phyloP scores from a whole-genome alignment of 2,329 filamentous ascomycete genomes.

The Lizonia empirigonia region DNA sequence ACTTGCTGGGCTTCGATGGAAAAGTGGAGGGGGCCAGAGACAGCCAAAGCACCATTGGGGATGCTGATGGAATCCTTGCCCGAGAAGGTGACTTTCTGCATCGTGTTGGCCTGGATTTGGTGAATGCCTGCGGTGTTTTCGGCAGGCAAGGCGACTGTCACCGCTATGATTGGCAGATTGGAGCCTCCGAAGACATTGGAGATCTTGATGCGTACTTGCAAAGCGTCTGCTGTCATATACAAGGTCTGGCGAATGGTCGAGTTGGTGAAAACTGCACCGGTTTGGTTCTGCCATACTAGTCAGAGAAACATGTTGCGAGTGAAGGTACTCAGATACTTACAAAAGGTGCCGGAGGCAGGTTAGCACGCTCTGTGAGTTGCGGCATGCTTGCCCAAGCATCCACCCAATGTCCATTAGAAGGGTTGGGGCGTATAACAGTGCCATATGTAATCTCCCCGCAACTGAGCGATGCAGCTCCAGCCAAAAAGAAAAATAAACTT shows the following conservation, averaged over 20 bases:
- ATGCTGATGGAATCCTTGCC: conserved; percentile 58
- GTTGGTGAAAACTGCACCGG: conserved; percentile 62
- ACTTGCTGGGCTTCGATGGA: conserved; percentile 57
- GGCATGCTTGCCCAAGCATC: conserved; percentile 71
- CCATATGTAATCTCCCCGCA: background rate
- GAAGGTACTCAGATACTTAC: conserved; percentile 20
- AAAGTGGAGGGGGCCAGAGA: conserved; percentile 67
- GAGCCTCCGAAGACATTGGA: conserved; percentile 69
- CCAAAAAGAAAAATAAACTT: conserved; percentile 2
- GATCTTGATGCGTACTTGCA: conserved; percentile 65
- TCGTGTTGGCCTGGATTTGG: conserved; percentile 58
- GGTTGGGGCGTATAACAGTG: conserved; percentile 12
- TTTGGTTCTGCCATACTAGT: conserved; percentile 54
- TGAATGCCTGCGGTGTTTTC: conserved; percentile 61
- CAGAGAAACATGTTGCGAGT: background rate
- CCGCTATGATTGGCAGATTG: conserved; percentile 64
- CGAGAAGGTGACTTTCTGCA: conserved; percentile 64
- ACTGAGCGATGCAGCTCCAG: conserved; percentile 2
- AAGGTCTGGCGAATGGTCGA: conserved; percentile 71
- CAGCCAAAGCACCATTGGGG: conserved; percentile 61
- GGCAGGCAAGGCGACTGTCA: conserved; percentile 62
- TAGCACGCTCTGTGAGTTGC: conserved; percentile 66
- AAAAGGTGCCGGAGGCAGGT: conserved; percentile 66
- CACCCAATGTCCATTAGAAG: conserved; percentile 59
- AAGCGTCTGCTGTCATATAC: conserved; percentile 62